Evolutionary conservation across 1,284 basidiomycete genomes (phyloP), one percentile per base, ranked within the genome.

Genomic region (Papiliotrema fonsecae): DNA sequence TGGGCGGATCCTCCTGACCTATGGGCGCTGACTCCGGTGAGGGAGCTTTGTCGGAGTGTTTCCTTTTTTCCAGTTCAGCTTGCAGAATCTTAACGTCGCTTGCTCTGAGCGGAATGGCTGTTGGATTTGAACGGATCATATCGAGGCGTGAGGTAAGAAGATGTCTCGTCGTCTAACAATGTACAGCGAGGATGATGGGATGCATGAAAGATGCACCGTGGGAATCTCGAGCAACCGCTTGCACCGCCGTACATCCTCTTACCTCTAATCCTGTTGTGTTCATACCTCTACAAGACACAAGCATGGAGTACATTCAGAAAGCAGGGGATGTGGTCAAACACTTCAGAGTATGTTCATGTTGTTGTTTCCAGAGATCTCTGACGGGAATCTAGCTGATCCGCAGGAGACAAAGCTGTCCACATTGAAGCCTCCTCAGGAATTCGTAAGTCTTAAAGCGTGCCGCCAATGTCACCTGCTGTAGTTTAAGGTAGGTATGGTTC

Each of bases 121-220:
- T 72, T 6, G 69, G 69, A 48, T 72, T 70, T 6, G 68, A 66
- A 42, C 68, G 64, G 42, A 72, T 72, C 69, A 72, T 72, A 2
- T 14, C 50, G 47, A 25, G n/a, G 37, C 5, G n/a, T n/a, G n/a
- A n/a, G n/a, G n/a, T n/a, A n/a, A n/a, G n/a, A n/a, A n/a, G n/a
- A n/a, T n/a, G n/a, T n/a, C n/a, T n/a, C n/a, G n/a, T n/a, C n/a
- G n/a, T n/a, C n/a, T n/a, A n/a, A n/a, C n/a, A n/a, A n/a, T n/a
- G n/a, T n/a, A n/a, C n/a, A n/a, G n/a, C n/a, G n/a, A n/a, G n/a
- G n/a, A n/a, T n/a, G n/a, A n/a, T n/a, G n/a, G n/a, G n/a, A n/a
- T 30, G 36, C 21, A 31, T 13, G 30, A 26, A 14, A n/a, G n/a
- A n/a, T n/a, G n/a, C n/a, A n/a, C n/a, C n/a, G n/a, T n/a, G n/a